Percentiles rank a stretch among this genome's conserved stretches.
Conservation (phyloP, 352 stramenopile genomes). For the Globisporangium barbulae region DNA sequence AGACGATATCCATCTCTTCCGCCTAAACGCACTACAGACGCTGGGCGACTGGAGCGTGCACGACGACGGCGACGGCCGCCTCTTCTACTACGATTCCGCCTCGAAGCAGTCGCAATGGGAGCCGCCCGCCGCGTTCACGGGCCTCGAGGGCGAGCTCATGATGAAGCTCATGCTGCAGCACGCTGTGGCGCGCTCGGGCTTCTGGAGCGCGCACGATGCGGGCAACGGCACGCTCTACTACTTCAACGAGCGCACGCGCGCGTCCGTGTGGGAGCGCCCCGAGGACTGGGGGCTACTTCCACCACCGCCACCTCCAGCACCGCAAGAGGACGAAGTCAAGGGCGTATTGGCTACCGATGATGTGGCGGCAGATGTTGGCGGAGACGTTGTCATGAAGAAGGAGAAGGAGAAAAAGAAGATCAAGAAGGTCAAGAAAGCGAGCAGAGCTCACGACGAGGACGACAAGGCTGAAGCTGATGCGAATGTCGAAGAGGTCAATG, state of each 20-base stretch:
- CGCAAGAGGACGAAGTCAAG: slow-evolving; percentile 16
- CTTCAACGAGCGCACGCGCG: slow-evolving; percentile 68
- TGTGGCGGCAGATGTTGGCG: not conserved
- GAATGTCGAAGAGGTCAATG: slow-evolving; percentile 24
- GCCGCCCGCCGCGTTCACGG: slow-evolving; percentile 39
- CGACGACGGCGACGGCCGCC: slow-evolving; percentile 59
- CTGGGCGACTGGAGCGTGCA: slow-evolving; percentile 67
- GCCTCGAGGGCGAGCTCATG: slow-evolving; percentile 70
- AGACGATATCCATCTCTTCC: slow-evolving; percentile 20
- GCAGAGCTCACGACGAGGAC: slow-evolving; percentile 15
- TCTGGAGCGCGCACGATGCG: slow-evolving; percentile 70
- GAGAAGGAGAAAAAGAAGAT: slow-evolving; percentile 10
- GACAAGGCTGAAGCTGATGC: slow-evolving; percentile 28
- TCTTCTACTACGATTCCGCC: slow-evolving; percentile 77
- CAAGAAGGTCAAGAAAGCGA: slow-evolving; percentile 22
- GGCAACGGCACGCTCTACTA: slow-evolving; percentile 78
- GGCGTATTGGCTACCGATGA: not conserved
- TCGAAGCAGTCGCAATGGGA: slow-evolving; percentile 55
- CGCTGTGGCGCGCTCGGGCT: slow-evolving; percentile 53
- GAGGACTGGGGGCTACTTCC: slow-evolving; percentile 45
- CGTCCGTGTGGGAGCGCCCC: slow-evolving; percentile 70
- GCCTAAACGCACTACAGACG: slow-evolving; percentile 54
- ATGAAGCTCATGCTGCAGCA: slow-evolving; percentile 84
- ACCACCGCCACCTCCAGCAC: slow-evolving; percentile 23
- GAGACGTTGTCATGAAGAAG: not conserved